phyloP scores from a whole-genome alignment of 345 rosid genomes.

The Angophora floribunda region DNA sequence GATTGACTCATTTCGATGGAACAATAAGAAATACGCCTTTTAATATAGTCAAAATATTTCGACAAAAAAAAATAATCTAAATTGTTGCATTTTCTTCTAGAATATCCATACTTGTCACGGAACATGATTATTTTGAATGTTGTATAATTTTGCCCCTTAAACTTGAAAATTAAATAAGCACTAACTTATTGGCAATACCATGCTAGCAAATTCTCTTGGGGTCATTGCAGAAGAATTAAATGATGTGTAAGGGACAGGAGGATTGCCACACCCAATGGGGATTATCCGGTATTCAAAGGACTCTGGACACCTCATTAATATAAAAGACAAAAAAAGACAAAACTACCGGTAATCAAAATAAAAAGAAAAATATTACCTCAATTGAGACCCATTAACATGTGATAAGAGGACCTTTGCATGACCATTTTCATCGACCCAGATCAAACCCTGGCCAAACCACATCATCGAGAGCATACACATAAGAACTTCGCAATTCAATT shows the following conservation, averaged over 20 bases:
- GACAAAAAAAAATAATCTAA: background rate
- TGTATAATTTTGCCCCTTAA: background rate
- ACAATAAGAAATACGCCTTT: background rate
- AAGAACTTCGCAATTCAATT: background rate
- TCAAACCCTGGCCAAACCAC: conserved; percentile 26
- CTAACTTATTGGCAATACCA: background rate
- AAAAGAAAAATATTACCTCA: conserved; percentile 13
- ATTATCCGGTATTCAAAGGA: background rate
- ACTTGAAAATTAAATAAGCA: background rate
- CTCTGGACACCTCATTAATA: background rate
- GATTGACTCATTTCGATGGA: background rate
- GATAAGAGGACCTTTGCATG: conserved; percentile 16
- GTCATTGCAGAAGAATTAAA: background rate
- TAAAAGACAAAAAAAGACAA: background rate
- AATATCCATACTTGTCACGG: background rate
- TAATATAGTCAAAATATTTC: background rate
- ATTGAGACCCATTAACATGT: conserved; percentile 19
- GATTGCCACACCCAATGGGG: too few species aligned
- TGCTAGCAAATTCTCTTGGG: background rate
- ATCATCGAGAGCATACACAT: background rate
- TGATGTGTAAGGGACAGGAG: background rate
- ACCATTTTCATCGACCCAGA: conserved; percentile 30
- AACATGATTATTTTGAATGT: too few species aligned
- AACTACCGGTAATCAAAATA: background rate
- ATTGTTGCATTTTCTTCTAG: background rate